phyloP scores from a whole-genome alignment of 1,284 basidiomycete genomes.

The Jaminaea rosea region DNA sequence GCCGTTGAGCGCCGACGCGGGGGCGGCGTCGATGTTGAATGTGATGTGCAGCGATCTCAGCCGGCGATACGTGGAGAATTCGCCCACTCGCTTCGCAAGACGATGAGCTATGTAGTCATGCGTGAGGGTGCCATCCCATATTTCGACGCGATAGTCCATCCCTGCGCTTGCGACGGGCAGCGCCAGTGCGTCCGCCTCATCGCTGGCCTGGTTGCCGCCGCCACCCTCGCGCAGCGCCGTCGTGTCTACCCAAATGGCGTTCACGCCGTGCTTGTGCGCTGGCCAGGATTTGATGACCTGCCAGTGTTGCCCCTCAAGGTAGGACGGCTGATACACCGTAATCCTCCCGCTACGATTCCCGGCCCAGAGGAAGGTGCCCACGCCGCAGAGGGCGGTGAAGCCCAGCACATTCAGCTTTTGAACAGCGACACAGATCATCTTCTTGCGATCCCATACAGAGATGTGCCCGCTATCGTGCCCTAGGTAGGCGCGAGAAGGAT shows the following conservation, averaged over 20 bases:
- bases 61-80: slow-evolving; percentile 70
- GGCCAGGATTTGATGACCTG: slow-evolving; percentile 78
- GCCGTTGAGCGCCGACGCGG: slow-evolving; percentile 61
- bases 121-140: slow-evolving; percentile 85
- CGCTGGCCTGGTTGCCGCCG: slow-evolving; percentile 24
- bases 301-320: slow-evolving; percentile 53
- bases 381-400: slow-evolving; percentile 32
- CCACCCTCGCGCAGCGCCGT: slow-evolving; percentile 8
- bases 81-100: slow-evolving; percentile 62
- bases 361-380: slow-evolving; percentile 60
- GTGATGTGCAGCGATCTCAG: slow-evolving; percentile 73
- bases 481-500: slow-evolving; percentile 65
- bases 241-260: slow-evolving; percentile 58
- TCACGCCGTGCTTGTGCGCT: slow-evolving; percentile 66
- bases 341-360: slow-evolving; percentile 73
- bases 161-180: slow-evolving; percentile 70
- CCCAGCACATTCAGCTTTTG: slow-evolving; percentile 21
- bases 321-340: slow-evolving; percentile 66
- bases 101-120: slow-evolving; percentile 78
- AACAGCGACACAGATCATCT: slow-evolving; percentile 22
- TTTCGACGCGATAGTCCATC: slow-evolving; percentile 63
- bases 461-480: slow-evolving; percentile 79
- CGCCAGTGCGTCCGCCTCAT: slow-evolving; percentile 38
- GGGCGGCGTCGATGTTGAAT: slow-evolving; percentile 86
- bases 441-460: slow-evolving; percentile 27